Evolutionary conservation across 1,284 basidiomycete species (phyloP), one percentile per base, ranked within the genome.

Genomic region (Tilletiopsis washingtonensis): DNA sequence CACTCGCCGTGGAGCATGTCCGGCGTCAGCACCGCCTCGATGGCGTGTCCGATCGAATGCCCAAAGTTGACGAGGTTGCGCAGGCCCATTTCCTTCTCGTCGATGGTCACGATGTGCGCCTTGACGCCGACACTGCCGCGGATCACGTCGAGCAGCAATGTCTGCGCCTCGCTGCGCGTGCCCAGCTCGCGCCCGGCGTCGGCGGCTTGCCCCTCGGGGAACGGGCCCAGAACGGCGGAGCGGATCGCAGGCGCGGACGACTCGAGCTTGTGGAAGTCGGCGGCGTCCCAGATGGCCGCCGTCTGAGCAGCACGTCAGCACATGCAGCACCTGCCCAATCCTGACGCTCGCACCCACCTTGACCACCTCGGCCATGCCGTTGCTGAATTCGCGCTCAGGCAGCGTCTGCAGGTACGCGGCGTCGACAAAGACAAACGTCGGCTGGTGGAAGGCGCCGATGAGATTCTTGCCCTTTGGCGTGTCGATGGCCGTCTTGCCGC

Each of bases 391-490:
- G 55, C 94, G 80, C 39, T 83, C 76, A 0, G 91, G 91, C 4
- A 99, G 83, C 1, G 90, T 93, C 64, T 90, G 87, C 54, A 99
- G 81, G 79, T 94, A 94, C 0, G 91, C 85, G 15, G 89, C 85
- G 74, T 99, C 94, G 64, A 97, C 94, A 76, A 99, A 99, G 73
- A 97, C 86, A 78, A 86, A 97, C 67, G 85, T 82, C 1, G 93
- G 93, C 76, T 98, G 94, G 87, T 91, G 91, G 79, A 99, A 99
- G 3, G 93, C 86, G 57, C 93, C 94, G 62, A 98, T 88, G 61
- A 98, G 81, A 75, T 99, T 99, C 78, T 99, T 99, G 55, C 93
- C 94, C 59, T 85, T 84, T 3, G 85, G 89, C 0, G 91, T 96
- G 74, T 98, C 94, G 61, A 98, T 93, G 26, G 93, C 94, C 0